Base-by-base conservation (phyloP, 2,329 filamentous ascomycete species). In the Colletotrichum sp. region DNA sequence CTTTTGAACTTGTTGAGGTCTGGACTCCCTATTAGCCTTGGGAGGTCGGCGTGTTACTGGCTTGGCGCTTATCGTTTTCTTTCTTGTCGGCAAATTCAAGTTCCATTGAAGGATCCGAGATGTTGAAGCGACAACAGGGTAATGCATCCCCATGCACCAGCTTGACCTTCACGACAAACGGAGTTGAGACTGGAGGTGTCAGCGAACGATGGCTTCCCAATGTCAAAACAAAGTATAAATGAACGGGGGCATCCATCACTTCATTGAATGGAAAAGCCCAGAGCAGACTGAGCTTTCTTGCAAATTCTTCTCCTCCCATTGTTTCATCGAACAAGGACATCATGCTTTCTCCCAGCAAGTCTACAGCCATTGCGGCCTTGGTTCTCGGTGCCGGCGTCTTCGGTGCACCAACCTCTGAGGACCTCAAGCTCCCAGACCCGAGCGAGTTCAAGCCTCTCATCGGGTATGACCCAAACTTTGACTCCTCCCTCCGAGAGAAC, bases 381-480 rank as follows among this genome's bases (percentile, higher is more conserved):
- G 52, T 52, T 5, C 34, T 72, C 6, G 25, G 69, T 15, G 11
- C 52, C 3, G 3, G 16, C 27, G 62, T 52, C 49, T 39, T 67
- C 13, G 62, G 49, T 12, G 61, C 29, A 27, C 72, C 72, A 16
- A 72, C 52, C 7, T 25, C 55, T 9, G 61, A 67, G 27, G 72
- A 72, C 9, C 15, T 30, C 34, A 62, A 49, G 7, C 9, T 66
- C 13, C 72, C 61, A 32, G 57, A 59, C 13, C 61, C 69, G 19
- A 72, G 34, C 36, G 27, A 65, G 25, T 36, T 75, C 25, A 52
- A 29, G 27, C n/a, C 62, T 16, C 69, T 44, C n/a, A 34, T 75
- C 22, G 69, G 69, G 0, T 72, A 66, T n/a, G 72, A 75, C 13
- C 69, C 69, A 6, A 13, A 19, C 5, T 29, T 67, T 4, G 34